Percentiles rank a stretch among this genome's conserved stretches.
These are phyloP conservation scores for Hansenula lynferdii DNA, from an alignment of 1,139 yeast genomes.

Conservation along the genomic window DNA sequence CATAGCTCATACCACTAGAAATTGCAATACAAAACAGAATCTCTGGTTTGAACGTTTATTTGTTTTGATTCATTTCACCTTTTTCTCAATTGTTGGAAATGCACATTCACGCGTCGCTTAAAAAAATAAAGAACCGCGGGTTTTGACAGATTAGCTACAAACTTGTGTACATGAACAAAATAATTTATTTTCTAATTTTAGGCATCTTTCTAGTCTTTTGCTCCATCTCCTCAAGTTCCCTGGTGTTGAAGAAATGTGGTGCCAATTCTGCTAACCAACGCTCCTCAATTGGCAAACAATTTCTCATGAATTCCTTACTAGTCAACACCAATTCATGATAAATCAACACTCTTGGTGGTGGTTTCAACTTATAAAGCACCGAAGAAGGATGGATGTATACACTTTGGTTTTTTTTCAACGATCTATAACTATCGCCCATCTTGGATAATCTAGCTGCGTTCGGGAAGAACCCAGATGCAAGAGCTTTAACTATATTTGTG, in stretches of 20 bases:
- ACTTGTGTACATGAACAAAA: too few species aligned
- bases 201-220: conserved; percentile 15
- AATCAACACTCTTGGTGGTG: conserved; percentile 65
- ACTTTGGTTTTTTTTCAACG: conserved; percentile 57
- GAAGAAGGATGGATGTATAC: conserved; percentile 86
- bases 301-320: conserved; percentile 84
- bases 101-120: too few species aligned
- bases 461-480: conserved; percentile 80
- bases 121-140: too few species aligned
- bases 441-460: conserved; percentile 68
- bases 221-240: conserved; percentile 19
- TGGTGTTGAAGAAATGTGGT: conserved; percentile 45
- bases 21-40: neutral
- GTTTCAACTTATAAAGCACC: conserved; percentile 51
- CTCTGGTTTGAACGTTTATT: neutral
- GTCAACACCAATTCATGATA: conserved; percentile 87
- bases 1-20: conserved; percentile 7
- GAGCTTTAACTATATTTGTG: conserved; percentile 53
- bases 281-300: conserved; percentile 67
- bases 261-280: conserved; percentile 60
- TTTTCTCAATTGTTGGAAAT: too few species aligned
- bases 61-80: too few species aligned
- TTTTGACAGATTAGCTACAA: too few species aligned
- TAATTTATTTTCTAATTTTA: conserved; percentile 9
- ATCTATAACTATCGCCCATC: conserved; percentile 67